Percentiles rank a stretch among this genome's conserved stretches.
These are phyloP conservation scores for Geoglossum glabrum DNA, from an alignment of 495 filamentous ascomycete species.

Conservation along the genomic window DNA sequence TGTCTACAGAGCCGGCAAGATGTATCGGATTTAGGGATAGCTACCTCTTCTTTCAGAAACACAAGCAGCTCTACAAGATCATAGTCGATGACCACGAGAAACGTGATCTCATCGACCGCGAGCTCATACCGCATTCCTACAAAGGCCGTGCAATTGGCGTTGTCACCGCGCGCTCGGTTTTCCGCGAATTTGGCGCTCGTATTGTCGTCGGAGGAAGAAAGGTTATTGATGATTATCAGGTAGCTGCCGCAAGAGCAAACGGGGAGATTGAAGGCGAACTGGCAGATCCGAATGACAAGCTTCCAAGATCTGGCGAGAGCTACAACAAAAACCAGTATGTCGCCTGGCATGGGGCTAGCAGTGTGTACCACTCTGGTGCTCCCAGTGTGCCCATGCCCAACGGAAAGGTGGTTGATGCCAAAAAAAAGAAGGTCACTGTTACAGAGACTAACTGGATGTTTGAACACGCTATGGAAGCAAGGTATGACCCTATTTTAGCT, in stretches of 20 bases:
- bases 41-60: slow-evolving; percentile 96
- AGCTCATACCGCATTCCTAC: slow-evolving; percentile 92
- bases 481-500: slow-evolving; percentile 29
- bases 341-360: slow-evolving; percentile 91
- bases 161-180: slow-evolving; percentile 88
- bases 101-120: slow-evolving; percentile 78
- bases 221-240: slow-evolving; percentile 79
- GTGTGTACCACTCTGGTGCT: slow-evolving; percentile 71
- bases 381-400: slow-evolving; percentile 50
- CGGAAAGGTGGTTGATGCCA: slow-evolving; percentile 48
- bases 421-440: slow-evolving; percentile 71
- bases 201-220: slow-evolving; percentile 82
- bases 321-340: slow-evolving; percentile 96
- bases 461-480: slow-evolving; percentile 78
- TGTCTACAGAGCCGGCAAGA: slow-evolving; percentile 88
- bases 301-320: slow-evolving; percentile 45
- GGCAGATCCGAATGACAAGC: slow-evolving; percentile 65
- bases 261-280: slow-evolving; percentile 80
- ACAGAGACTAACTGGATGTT: slow-evolving; percentile 96
- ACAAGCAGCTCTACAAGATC: slow-evolving; percentile 85
- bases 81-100: slow-evolving; percentile 87
- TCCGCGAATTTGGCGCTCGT: slow-evolving; percentile 83
- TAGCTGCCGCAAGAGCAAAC: slow-evolving; percentile 49
- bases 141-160: slow-evolving; percentile 96
- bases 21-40: slow-evolving; percentile 94